These are phyloP conservation scores for Phytophthora hibernalis DNA, from an alignment of 352 stramenopile genomes.

Conservation along the genomic window DNA sequence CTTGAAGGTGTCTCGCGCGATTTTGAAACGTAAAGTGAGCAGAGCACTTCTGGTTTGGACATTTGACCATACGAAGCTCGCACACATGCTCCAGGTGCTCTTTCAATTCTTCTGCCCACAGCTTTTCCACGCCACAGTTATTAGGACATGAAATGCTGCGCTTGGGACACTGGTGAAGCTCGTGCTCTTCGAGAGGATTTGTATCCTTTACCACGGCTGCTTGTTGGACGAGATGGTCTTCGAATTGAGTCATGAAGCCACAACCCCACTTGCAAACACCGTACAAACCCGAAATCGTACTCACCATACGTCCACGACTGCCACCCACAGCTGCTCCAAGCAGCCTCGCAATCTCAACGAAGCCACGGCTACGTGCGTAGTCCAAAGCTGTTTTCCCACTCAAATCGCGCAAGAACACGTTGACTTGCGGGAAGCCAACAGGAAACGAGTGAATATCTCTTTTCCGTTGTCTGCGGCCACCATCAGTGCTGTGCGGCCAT, in stretches of 20 bases:
- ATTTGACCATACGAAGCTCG: slow-evolving; percentile 46
- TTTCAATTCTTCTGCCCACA: slow-evolving; percentile 63
- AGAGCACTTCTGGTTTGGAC: slow-evolving; percentile 59
- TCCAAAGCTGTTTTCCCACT: slow-evolving; percentile 51
- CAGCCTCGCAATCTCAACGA: slow-evolving; percentile 41
- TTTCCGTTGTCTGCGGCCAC: slow-evolving; percentile 59
- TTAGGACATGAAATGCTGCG: slow-evolving; percentile 56
- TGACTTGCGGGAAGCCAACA: slow-evolving; percentile 47
- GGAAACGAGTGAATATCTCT: slow-evolving; percentile 54
- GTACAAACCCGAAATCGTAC: slow-evolving; percentile 47
- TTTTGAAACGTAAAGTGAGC: slow-evolving; percentile 26
- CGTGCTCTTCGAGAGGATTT: slow-evolving; percentile 55
- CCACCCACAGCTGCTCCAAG: slow-evolving; percentile 57
- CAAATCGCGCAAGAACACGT: slow-evolving; percentile 47
- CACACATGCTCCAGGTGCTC: slow-evolving; percentile 49
- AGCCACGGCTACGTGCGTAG: slow-evolving; percentile 43
- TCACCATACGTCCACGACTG: slow-evolving; percentile 44
- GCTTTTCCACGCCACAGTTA: not conserved
- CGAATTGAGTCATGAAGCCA: slow-evolving; percentile 51
- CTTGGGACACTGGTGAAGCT: slow-evolving; percentile 55
- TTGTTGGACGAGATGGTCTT: slow-evolving; percentile 37
- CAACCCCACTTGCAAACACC: slow-evolving; percentile 75
- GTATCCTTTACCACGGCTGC: slow-evolving; percentile 38
- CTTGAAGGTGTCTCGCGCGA: slow-evolving; percentile 37
- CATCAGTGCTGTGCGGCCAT: slow-evolving; percentile 68